Conservation (phyloP, 2,329 filamentous ascomycete species). For the Ascochyta koolunga region DNA sequence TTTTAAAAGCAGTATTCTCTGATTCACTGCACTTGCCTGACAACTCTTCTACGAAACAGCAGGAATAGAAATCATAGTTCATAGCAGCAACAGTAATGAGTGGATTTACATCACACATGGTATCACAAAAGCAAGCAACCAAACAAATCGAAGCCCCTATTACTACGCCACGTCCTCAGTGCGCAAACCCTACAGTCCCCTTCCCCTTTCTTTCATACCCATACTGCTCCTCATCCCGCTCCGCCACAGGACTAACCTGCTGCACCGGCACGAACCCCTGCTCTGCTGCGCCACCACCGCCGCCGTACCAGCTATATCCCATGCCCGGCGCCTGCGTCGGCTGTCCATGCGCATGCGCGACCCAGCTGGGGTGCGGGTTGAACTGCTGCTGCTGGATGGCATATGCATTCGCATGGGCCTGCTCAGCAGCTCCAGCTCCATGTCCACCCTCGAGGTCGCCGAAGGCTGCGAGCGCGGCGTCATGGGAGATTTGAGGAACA, state of each 20-base stretch:
- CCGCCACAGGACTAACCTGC: conserved; percentile 25
- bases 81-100: conserved; percentile 7
- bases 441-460: conserved; percentile 28
- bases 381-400: conserved; percentile 1
- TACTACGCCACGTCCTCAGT: conserved; percentile 3
- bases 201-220: conserved; percentile 29
- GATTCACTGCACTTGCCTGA: background rate
- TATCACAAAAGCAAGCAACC: conserved; percentile 3
- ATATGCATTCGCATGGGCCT: background rate
- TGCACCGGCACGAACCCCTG: conserved; percentile 19
- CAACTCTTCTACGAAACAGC: fast-evolving
- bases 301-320: conserved; percentile 12
- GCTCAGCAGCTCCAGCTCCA: no score
- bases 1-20: no score
- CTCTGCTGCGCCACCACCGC: conserved; percentile 14
- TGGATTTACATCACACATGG: conserved; percentile 17
- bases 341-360: conserved; percentile 12
- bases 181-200: conserved; percentile 17
- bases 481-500: conserved; percentile 33
- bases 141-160: background rate
- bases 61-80: background rate
- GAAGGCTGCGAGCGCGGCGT: conserved; percentile 47
- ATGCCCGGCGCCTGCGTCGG: background rate
- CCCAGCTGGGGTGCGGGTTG: conserved; percentile 8
- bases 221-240: conserved; percentile 31